Percentiles rank a stretch among this genome's conserved stretches.
These are phyloP conservation scores for Salix purpurea DNA, from an alignment of 345 rosid genomes.

Conservation along the genomic window DNA sequence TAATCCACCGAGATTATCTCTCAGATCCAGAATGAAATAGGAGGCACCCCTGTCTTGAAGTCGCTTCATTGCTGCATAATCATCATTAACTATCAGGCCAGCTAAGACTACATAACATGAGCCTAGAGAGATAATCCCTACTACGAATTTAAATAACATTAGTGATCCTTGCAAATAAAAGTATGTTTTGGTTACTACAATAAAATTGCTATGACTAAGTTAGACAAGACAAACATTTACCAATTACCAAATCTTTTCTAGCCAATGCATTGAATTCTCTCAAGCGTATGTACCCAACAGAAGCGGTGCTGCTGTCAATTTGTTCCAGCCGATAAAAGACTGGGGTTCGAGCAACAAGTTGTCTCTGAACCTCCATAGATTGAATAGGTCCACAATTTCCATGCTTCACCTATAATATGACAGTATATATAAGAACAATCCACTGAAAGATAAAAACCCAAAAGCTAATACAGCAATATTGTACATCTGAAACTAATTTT, in stretches of 20 bases:
- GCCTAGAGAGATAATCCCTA: neutral
- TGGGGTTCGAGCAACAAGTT: slow-evolving; percentile 75
- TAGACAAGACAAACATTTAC: slow-evolving; percentile 34
- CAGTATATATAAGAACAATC: neutral
- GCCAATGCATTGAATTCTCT: slow-evolving; percentile 97
- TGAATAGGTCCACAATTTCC: slow-evolving; percentile 76
- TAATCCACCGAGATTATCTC: slow-evolving; percentile 96
- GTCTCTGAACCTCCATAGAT: slow-evolving; percentile 69
- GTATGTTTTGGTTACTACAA: neutral
- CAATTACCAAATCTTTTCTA: slow-evolving; percentile 81
- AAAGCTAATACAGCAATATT: slow-evolving; percentile 4
- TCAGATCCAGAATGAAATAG: slow-evolving; percentile 80
- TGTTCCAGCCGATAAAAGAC: slow-evolving; percentile 82
- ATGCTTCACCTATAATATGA: slow-evolving; percentile 71
- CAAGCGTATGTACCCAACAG: slow-evolving; percentile 75
- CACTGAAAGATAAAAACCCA: neutral
- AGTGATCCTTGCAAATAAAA: neutral
- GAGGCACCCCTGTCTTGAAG: slow-evolving; percentile 88
- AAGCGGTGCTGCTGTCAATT: slow-evolving; percentile 49
- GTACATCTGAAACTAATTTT: neutral
- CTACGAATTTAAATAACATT: neutral
- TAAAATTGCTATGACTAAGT: neutral
- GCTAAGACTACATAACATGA: slow-evolving; percentile 1
- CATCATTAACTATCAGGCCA: neutral
- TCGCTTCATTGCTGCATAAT: slow-evolving; percentile 69